phyloP scores from a whole-genome alignment of 805 yeast genomes.

The Nakazawaea holstii region DNA sequence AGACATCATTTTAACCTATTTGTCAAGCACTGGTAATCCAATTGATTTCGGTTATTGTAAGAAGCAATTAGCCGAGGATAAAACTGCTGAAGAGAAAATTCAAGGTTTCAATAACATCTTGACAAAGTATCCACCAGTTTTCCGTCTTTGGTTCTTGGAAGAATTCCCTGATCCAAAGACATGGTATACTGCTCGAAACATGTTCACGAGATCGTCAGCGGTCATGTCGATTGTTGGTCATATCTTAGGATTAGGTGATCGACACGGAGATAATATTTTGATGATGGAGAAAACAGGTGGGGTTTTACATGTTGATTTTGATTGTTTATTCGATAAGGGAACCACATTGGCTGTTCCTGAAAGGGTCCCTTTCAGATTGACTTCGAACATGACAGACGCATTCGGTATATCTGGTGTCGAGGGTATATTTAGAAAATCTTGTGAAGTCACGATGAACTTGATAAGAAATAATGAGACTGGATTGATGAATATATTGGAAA shows the following conservation, averaged over 20 bases:
- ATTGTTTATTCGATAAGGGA: slow-evolving; percentile 89
- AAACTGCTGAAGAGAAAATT: slow-evolving; percentile 26
- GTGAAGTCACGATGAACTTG: slow-evolving; percentile 75
- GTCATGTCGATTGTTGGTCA: slow-evolving; percentile 98
- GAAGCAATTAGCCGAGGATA: slow-evolving; percentile 19
- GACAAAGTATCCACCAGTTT: slow-evolving; percentile 54
- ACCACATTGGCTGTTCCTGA: slow-evolving; percentile 76
- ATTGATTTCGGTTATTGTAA: slow-evolving; percentile 19
- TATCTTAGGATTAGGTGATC: slow-evolving; percentile 89
- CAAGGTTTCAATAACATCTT: slow-evolving; percentile 27
- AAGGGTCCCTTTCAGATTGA: slow-evolving; percentile 87
- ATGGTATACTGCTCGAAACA: slow-evolving; percentile 79
- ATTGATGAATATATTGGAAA: slow-evolving; percentile 84
- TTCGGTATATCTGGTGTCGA: slow-evolving; percentile 82
- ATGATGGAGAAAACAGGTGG: slow-evolving; percentile 70
- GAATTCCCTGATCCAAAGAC: slow-evolving; percentile 83
- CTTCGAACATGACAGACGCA: slow-evolving; percentile 85
- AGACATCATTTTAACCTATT: slow-evolving; percentile 38
- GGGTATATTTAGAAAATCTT: slow-evolving; percentile 79
- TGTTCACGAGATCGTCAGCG: slow-evolving; percentile 74
- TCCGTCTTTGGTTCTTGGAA: slow-evolving; percentile 84
- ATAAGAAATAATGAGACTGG: slow-evolving; percentile 77
- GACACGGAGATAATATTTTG: slow-evolving; percentile 91
- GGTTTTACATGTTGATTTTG: slow-evolving; percentile 91
- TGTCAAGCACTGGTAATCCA: slow-evolving; percentile 19